Evolutionary conservation across 2,329 filamentous ascomycete genomes (phyloP), one percentile per base, ranked within the genome.

Genomic region (Penicillium palitans): DNA sequence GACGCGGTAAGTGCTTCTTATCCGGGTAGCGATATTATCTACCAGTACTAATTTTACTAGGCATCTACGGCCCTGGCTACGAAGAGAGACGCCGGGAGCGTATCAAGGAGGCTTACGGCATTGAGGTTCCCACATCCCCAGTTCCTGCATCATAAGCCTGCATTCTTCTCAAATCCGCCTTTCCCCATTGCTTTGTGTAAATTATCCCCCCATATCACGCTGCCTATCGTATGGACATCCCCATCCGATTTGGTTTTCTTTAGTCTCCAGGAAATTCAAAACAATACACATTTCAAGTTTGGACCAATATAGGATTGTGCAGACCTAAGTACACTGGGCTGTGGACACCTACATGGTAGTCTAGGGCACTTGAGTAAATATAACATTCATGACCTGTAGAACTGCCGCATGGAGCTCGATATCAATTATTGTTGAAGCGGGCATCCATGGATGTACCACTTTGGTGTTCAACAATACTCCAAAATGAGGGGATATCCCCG

Each of bases 81-180:
- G 89, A 90, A 68, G 90, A 96, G 81, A 84, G 93, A 76, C 87
- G 93, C 75, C 85, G 86, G 66, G 82, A 92, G 79, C 84, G 90
- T 68, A 83, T 97, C 75, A 88, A 90, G 84, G 88, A 91, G 78
- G 90, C 87, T 76, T 96, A 96, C 71, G 91, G 92, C 59, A 85
- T 96, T 70, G 91, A 96, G 65, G 87, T 96, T 71, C 85, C 88
- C 70, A 84, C 87, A 55, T 84, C 88, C 61, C 71, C 71, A 55
- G 69, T 72, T 63, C 70, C 76, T 52, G 72, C 76, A 57, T 76
- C 75, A 73, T 77, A 69, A 74, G 67, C 60, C 49, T 61, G 63
- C 44, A 62, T 66, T 58, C 57, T 49, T 56, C 55, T 60, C 37
- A 46, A 61, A 61, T 66, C 50, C 60, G 52, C 57, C 60, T 61